Evolutionary conservation across 352 stramenopile species (phyloP).

Genomic region (Lagenidium sp.): DNA sequence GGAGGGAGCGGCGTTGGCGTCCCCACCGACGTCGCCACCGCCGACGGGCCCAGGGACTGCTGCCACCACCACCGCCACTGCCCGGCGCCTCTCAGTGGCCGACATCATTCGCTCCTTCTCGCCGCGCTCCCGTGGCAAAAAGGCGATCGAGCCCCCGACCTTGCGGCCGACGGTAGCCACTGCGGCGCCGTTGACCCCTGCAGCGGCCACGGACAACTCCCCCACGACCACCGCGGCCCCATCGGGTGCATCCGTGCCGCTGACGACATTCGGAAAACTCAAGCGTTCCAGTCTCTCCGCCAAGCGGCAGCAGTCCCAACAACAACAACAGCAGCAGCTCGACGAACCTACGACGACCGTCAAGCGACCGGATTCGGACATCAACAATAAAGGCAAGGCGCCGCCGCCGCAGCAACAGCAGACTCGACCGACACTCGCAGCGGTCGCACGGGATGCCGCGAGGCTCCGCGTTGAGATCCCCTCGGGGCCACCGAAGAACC

Average conservation of each 20-base stretch:
- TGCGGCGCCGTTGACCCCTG: no score
- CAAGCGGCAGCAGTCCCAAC: no score
- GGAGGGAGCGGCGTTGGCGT: no score
- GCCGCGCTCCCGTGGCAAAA: background rate
- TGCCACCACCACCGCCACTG: no score
- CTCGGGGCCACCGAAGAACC: background rate
- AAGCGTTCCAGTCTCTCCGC: background rate
- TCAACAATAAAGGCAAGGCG: background rate
- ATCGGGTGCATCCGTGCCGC: background rate
- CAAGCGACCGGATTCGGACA: no score
- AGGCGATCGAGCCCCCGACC: background rate
- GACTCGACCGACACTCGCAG: no score
- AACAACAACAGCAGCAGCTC: no score
- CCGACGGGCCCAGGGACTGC: no score
- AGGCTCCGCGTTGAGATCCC: no score
- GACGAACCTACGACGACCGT: no score
- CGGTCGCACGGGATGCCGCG: no score
- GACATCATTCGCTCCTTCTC: background rate
- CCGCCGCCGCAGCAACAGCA: constrained; percentile 1
- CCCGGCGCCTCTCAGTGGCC: background rate
- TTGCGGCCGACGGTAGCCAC: background rate
- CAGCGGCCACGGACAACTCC: background rate
- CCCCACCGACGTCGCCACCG: no score
- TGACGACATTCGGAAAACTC: background rate
- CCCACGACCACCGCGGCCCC: background rate